Base-by-base conservation (phyloP, 495 filamentous ascomycete genomes). In the Penicillium canescens region DNA sequence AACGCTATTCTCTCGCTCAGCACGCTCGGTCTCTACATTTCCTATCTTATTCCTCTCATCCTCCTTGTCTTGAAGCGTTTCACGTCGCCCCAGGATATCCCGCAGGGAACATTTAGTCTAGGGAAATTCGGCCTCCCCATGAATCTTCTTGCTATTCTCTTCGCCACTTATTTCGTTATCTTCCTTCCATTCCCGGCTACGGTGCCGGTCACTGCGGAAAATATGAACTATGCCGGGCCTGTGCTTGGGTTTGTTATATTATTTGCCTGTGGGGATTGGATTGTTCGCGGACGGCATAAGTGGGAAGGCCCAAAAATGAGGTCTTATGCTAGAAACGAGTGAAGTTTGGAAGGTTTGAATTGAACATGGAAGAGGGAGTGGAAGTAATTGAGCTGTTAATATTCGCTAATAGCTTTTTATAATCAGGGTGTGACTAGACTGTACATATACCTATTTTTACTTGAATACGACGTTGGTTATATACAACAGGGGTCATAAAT, bases 1-100 rank as follows among this genome's bases (percentile, higher is more conserved):
- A 72, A 70, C 36, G 80, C 78, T 8, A 72, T 82, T 37, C 63
- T 81, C 37, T 78, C 78, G 0, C 72, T 83, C 3, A 68, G 68
- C 42, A 72, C 75, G 3, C 61, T 77, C 44, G 74, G 65, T 1
- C 59, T 82, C n/a, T 76, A 77, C 33, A 66, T 78, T 45, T 81
- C 79, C 11, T 83, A 83, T 57, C 61, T 77, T 8, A 69, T 80
- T 35, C 78, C 79, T 20, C 68, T 76, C 28, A 14, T 71, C 14
- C 67, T 80, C 10, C 54, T 80, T 41, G 55, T 77, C 5, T 58
- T 54, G 21, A 67, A 59, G 52, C 67, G 65, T 2, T 52, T 66
- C 38, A 62, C 46, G 18, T 60, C 53, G 3, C 60, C 59, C 34
- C 43, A 47, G 46, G 66, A 51, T 54, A 46, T 74, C n/a, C 60